Evolutionary conservation across 805 yeast species (phyloP).

Genomic region (Kazachstania kunashirensis): DNA sequence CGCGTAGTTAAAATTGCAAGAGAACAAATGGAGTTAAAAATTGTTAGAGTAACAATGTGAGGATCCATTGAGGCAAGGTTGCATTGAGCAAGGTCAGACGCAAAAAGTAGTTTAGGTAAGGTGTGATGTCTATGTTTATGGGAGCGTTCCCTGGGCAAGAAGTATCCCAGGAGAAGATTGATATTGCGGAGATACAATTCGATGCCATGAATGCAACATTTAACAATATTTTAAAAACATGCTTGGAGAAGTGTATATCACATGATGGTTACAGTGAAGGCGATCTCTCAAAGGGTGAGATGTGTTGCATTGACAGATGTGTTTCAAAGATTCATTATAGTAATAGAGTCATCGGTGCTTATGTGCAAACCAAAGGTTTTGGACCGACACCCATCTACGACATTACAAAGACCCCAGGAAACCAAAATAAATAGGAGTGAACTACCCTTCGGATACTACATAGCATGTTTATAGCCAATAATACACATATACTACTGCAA

Average conservation of each 20-base stretch:
- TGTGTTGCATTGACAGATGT: slow-evolving; percentile 76
- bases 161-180: slow-evolving; percentile 51
- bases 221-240: slow-evolving; percentile 46
- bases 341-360: slow-evolving; percentile 51
- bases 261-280: slow-evolving; percentile 71
- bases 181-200: slow-evolving; percentile 58
- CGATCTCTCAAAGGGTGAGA: slow-evolving; percentile 79
- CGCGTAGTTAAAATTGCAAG: too few relatives aligned
- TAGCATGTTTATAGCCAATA: neutral
- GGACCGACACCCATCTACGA: slow-evolving; percentile 38
- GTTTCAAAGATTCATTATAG: slow-evolving; percentile 73
- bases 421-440: neutral
- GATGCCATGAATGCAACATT: slow-evolving; percentile 52
- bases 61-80: too few relatives aligned
- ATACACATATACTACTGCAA: too few relatives aligned
- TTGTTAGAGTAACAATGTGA: too few relatives aligned
- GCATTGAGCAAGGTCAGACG: too few relatives aligned
- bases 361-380: slow-evolving; percentile 36
- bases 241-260: slow-evolving; percentile 70
- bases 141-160: slow-evolving; percentile 35
- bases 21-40: too few relatives aligned
- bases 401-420: slow-evolving; percentile 12
- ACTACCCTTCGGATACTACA: neutral
- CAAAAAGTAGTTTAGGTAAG: too few relatives aligned
- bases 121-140: slow-evolving; percentile 64